Conservation (phyloP, 177 flowering plant species). For the Vitis hybrid region DNA sequence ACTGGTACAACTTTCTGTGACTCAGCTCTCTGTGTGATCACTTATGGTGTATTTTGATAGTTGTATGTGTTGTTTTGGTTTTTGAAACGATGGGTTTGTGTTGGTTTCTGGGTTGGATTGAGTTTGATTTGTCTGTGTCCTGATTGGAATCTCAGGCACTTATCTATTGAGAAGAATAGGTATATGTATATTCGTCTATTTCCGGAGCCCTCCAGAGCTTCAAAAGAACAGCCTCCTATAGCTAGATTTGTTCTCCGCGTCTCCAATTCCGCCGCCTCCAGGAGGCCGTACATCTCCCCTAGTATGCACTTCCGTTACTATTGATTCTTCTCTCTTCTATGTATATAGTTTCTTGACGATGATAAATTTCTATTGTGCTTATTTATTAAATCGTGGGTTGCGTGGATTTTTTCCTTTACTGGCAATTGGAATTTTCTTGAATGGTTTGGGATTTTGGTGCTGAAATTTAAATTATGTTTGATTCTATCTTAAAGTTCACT, state of each 20-base stretch:
- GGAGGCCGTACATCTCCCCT: conserved; percentile 64
- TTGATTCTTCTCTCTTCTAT: not conserved
- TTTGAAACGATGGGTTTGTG: not conserved
- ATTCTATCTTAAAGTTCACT: no score
- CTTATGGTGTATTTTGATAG: not conserved
- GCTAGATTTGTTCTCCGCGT: conserved; percentile 72
- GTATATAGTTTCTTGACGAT: not conserved
- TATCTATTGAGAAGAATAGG: conserved; percentile 82
- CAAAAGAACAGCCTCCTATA: conserved; percentile 82
- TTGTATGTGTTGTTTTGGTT: not conserved
- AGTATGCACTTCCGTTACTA: conserved; percentile 28
- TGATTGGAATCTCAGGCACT: conserved; percentile 44
- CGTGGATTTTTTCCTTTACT: no score
- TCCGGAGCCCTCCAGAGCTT: conserved; percentile 59
- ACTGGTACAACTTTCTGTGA: conserved; percentile 46
- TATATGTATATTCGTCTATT: conserved; percentile 65
- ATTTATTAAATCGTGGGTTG: no score
- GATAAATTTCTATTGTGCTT: no score
- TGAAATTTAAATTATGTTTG: no score
- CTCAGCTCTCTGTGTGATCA: not conserved
- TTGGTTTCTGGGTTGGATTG: not conserved
- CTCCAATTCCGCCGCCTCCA: conserved; percentile 41
- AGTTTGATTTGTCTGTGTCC: not conserved
- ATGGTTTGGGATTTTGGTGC: no score
- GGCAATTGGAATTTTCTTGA: no score